Evolutionary conservation across 1,139 yeast species (phyloP).

Genomic region (Lodderomyces margitis): DNA sequence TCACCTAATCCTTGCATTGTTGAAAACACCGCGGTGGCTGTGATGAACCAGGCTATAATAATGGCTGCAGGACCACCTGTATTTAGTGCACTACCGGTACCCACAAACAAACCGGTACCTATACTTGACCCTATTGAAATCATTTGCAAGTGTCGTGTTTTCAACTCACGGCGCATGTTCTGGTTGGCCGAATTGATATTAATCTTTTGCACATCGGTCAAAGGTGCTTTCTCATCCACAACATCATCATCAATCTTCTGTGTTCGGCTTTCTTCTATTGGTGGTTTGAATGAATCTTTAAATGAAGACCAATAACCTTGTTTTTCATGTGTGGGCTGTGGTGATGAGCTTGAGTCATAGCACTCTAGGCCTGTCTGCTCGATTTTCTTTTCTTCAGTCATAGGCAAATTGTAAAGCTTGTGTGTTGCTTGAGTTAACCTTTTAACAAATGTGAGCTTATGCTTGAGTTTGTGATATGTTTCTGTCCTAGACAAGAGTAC

Average conservation of each 20-base stretch:
- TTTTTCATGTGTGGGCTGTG: slow-evolving; percentile 2
- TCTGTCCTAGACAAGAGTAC: neutral
- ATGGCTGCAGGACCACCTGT: slow-evolving; percentile 70
- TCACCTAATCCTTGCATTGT: slow-evolving; percentile 45
- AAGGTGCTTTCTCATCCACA: slow-evolving; percentile 10
- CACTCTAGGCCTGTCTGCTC: slow-evolving; percentile 3
- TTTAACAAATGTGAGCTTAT: neutral
- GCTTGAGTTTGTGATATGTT: too few relatives aligned
- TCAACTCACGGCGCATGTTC: slow-evolving; percentile 40
- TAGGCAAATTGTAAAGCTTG: neutral
- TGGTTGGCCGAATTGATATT: slow-evolving; percentile 37
- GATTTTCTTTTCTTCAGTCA: slow-evolving; percentile 5
- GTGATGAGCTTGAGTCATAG: slow-evolving; percentile 4
- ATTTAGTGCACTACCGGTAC: slow-evolving; percentile 36
- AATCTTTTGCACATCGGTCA: slow-evolving; percentile 36
- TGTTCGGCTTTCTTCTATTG: slow-evolving; percentile 1
- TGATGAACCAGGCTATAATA: slow-evolving; percentile 47
- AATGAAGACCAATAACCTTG: slow-evolving; percentile 24
- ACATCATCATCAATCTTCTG: slow-evolving; percentile 5
- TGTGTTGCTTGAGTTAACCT: neutral
- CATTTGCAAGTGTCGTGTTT: slow-evolving; percentile 57
- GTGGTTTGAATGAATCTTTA: slow-evolving; percentile 23
- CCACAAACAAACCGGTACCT: slow-evolving; percentile 66
- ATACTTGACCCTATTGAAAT: slow-evolving; percentile 66
- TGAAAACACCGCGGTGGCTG: slow-evolving; percentile 26